Evolutionary conservation across 768 basidiomycete genomes (phyloP).

Genomic region (Boletus rubescentipes): DNA sequence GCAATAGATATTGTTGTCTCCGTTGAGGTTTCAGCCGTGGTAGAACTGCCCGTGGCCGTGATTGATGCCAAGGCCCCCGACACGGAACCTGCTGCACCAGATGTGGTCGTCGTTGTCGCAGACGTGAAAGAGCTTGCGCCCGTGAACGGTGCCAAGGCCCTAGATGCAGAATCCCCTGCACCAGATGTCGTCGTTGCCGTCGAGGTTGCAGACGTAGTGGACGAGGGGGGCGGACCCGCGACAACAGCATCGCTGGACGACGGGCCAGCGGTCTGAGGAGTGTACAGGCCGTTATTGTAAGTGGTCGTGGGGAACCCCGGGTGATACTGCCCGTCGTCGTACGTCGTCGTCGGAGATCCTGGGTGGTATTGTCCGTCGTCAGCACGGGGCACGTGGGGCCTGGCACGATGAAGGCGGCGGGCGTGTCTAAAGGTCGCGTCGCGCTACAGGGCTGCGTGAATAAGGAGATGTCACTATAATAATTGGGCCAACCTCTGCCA

Average conservation of each 20-base stretch:
- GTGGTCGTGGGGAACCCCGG: conserved; percentile 20
- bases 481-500: conserved; percentile 11
- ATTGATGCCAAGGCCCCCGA: no score
- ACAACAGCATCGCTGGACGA: background rate
- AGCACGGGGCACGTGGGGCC: conserved; percentile 7
- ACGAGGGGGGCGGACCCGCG: background rate
- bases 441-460: conserved; percentile 11
- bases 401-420: conserved; percentile 16
- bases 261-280: background rate
- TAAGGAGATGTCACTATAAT: background rate
- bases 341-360: conserved; percentile 15
- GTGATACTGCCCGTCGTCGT: conserved; percentile 21
- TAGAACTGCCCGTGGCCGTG: background rate
- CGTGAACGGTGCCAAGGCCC: no score
- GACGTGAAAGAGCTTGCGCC: no score
- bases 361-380: conserved; percentile 26
- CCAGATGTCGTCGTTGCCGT: background rate
- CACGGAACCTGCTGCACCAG: no score
- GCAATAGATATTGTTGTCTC: background rate
- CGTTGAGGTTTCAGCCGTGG: background rate
- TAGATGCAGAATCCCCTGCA: no score
- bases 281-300: conserved; percentile 17
- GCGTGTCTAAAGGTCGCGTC: conserved; percentile 2
- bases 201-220: background rate
- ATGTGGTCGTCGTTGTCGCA: background rate